Evolutionary conservation across 148 eudicot species (phyloP).

Genomic region (Heliamphora exappendiculata): DNA sequence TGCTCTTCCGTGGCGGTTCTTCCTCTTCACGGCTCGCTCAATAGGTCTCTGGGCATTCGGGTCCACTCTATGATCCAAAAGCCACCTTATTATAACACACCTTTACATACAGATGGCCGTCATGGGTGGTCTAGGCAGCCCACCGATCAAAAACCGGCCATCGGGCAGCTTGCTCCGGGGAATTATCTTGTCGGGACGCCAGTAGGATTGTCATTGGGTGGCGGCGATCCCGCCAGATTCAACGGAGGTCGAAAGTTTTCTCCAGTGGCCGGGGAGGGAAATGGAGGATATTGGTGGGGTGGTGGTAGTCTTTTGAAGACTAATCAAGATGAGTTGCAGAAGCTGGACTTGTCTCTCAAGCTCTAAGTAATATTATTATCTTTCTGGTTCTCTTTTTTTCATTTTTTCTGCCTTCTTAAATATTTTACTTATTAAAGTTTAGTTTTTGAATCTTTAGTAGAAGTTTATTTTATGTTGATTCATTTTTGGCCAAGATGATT

Average conservation of each 20-base stretch:
- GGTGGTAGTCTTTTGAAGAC: slow-evolving; percentile 17
- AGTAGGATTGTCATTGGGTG: slow-evolving; percentile 14
- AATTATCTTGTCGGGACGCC: slow-evolving; percentile 13
- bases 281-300: slow-evolving; percentile 27
- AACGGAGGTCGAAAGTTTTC: slow-evolving; percentile 31
- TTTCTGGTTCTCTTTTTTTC: slow-evolving; percentile 5
- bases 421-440: too few species aligned
- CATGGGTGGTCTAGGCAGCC: slow-evolving; percentile 46
- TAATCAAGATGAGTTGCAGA: slow-evolving; percentile 62
- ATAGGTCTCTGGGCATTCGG: slow-evolving; percentile 36
- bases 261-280: slow-evolving; percentile 18
- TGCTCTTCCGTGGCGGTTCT: slow-evolving; percentile 36
- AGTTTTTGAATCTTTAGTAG: too few species aligned
- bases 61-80: slow-evolving; percentile 43
- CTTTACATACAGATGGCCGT: slow-evolving; percentile 22
- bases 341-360: slow-evolving; percentile 80
- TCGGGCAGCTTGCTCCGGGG: slow-evolving; percentile 41
- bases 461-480: too few species aligned
- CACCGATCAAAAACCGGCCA: slow-evolving; percentile 44
- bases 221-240: slow-evolving; percentile 49
- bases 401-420: not conserved
- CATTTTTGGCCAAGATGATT: too few species aligned
- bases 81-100: slow-evolving; percentile 11
- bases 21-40: slow-evolving; percentile 33
- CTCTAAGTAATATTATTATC: slow-evolving; percentile 30